Evolutionary conservation across 148 eudicot species (phyloP).

Genomic region (Nyssa sinensis): DNA sequence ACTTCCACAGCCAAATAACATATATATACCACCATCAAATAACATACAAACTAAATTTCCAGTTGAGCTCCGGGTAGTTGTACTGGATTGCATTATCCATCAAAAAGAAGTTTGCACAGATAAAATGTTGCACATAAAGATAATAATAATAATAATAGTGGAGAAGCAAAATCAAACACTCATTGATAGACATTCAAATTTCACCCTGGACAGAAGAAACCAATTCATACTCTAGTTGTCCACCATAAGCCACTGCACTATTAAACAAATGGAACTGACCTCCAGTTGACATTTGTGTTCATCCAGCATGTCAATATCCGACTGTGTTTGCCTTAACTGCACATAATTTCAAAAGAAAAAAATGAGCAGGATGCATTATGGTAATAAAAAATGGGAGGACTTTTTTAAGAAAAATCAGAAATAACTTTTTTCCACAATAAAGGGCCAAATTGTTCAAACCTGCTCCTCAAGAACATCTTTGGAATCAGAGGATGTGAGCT

Average conservation of each 20-base stretch:
- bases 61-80: no score
- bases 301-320: slow-evolving; percentile 54
- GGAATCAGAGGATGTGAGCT: slow-evolving; percentile 32
- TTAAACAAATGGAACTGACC: slow-evolving; percentile 45
- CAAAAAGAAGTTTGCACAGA: background rate
- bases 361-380: no score
- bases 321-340: slow-evolving; percentile 66
- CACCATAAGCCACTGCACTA: background rate
- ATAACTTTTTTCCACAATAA: background rate
- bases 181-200: no score
- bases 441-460: slow-evolving; percentile 33
- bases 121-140: background rate
- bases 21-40: no score
- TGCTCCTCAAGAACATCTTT: slow-evolving; percentile 45
- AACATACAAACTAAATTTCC: background rate
- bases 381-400: no score
- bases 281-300: slow-evolving; percentile 54
- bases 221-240: no score
- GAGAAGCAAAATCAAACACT: background rate
- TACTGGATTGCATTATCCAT: no score
- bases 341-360: slow-evolving; percentile 17
- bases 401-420: background rate
- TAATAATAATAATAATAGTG: background rate
- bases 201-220: no score
- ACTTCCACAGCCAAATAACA: no score